Conservation (phyloP, 768 basidiomycete genomes). For the Leucocoprinus birnbaumii region DNA sequence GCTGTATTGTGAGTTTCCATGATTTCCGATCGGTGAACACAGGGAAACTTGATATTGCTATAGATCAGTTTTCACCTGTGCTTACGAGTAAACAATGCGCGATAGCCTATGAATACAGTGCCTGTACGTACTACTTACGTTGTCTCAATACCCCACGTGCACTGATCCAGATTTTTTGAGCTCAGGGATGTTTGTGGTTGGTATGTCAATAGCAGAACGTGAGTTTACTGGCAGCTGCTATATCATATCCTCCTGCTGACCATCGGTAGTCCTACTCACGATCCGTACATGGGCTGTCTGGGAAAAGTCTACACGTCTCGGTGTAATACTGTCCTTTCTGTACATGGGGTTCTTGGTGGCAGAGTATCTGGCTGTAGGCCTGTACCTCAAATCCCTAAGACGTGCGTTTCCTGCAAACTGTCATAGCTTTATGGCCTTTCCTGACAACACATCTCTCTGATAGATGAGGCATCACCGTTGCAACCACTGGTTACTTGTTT, state of each 20-base stretch:
- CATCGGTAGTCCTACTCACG: constrained; percentile 9
- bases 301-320: constrained; percentile 10
- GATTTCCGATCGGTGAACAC: background rate
- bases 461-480: background rate
- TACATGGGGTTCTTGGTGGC: background rate
- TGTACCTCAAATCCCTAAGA: background rate
- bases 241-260: background rate
- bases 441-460: background rate
- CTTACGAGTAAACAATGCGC: background rate
- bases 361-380: background rate
- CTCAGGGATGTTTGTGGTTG: constrained; percentile 9
- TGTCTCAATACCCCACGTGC: background rate
- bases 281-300: constrained; percentile 15
- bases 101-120: constrained; percentile 7
- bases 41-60: background rate
- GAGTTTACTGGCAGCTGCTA: background rate
- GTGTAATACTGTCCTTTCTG: background rate
- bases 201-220: constrained; percentile 10
- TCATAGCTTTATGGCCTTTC: background rate
- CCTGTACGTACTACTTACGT: constrained; percentile 1
- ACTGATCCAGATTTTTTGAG: background rate
- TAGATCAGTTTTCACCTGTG: constrained; percentile 7
- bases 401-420: background rate
- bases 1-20: background rate
- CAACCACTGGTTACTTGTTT: background rate